These are phyloP conservation scores for Psilocybe mexicana DNA, from an alignment of 1,284 basidiomycete genomes.

Conservation along the genomic window DNA sequence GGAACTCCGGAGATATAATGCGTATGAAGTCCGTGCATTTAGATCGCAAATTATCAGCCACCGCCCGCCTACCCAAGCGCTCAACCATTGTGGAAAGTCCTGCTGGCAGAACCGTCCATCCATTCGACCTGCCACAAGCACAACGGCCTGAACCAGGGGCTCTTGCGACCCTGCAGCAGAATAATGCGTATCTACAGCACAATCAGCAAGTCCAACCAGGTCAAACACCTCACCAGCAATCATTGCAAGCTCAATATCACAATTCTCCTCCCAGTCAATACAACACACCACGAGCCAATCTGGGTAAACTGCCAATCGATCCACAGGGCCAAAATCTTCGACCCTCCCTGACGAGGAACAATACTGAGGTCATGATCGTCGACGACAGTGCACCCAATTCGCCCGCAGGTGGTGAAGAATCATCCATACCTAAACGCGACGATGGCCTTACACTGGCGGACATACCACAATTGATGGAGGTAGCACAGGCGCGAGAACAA, in stretches of 20 bases:
- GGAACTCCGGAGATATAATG: slow-evolving; percentile 89
- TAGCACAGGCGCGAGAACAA: slow-evolving; percentile 87
- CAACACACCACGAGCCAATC: slow-evolving; percentile 21
- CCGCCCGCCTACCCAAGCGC: slow-evolving; percentile 88
- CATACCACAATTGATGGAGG: slow-evolving; percentile 91
- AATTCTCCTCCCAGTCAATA: slow-evolving; percentile 25
- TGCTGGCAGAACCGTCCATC: slow-evolving; percentile 83
- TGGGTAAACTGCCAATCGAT: slow-evolving; percentile 20
- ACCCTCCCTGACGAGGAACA: slow-evolving; percentile 77
- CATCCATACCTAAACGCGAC: slow-evolving; percentile 39
- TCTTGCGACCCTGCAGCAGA: slow-evolving; percentile 32
- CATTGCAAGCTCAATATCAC: slow-evolving; percentile 22
- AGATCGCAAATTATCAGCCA: slow-evolving; percentile 93
- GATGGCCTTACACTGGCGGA: slow-evolving; percentile 96
- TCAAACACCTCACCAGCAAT: slow-evolving; percentile 34
- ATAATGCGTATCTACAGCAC: slow-evolving; percentile 32
- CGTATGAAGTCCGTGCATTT: slow-evolving; percentile 92
- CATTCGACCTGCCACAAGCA: slow-evolving; percentile 48
- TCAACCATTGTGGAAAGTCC: slow-evolving; percentile 97
- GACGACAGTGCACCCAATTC: slow-evolving; percentile 79
- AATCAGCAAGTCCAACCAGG: slow-evolving; percentile 39
- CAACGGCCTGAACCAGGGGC: slow-evolving; percentile 38
- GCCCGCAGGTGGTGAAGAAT: slow-evolving; percentile 47
- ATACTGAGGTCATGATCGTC: slow-evolving; percentile 88
- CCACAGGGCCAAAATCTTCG: slow-evolving; percentile 58